A percentile compares a stretch with the other conserved stretches of the same genome.
Conservation (phyloP, 2,329 filamentous ascomycete species). For the Diaporthe nobilis region DNA sequence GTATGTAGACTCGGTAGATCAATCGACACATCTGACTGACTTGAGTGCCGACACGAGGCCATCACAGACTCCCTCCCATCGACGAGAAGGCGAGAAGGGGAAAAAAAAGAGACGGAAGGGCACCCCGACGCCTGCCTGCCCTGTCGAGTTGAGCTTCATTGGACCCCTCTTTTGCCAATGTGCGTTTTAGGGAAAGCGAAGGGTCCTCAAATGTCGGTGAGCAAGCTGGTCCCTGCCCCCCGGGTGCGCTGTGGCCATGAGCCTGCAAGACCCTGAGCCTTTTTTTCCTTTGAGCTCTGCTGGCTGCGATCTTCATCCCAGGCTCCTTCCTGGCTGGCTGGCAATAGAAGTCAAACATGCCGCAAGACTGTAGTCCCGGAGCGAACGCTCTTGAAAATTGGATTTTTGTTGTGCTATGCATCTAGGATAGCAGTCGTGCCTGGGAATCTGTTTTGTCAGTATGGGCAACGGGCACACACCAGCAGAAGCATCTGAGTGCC, state of each 20-base stretch:
- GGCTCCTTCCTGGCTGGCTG: not conserved
- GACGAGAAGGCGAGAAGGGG: not conserved
- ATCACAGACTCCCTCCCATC: not conserved
- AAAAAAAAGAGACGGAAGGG: not conserved
- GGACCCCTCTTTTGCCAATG: slow-evolving; percentile 32
- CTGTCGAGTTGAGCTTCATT: slow-evolving; percentile 4
- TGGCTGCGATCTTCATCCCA: not conserved
- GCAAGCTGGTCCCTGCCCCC: slow-evolving; percentile 28
- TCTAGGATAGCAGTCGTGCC: not conserved
- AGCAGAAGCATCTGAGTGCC: not conserved
- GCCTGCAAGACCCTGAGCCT: not conserved
- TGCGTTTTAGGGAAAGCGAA: slow-evolving; percentile 24
- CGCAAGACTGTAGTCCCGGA: not conserved
- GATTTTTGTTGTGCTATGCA: too few relatives aligned
- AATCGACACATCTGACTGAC: not conserved
- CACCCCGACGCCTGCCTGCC: not conserved
- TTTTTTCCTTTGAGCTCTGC: not conserved
- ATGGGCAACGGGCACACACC: not conserved
- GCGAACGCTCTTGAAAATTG: not conserved
- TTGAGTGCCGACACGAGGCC: not conserved
- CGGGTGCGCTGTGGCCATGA: slow-evolving; percentile 11
- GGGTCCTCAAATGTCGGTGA: slow-evolving; percentile 42
- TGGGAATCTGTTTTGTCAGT: not conserved
- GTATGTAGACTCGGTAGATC: slow-evolving; percentile 23
- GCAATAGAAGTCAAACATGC: not conserved